phyloP scores from a whole-genome alignment of 345 rosid genomes.

The Boechera stricta region DNA sequence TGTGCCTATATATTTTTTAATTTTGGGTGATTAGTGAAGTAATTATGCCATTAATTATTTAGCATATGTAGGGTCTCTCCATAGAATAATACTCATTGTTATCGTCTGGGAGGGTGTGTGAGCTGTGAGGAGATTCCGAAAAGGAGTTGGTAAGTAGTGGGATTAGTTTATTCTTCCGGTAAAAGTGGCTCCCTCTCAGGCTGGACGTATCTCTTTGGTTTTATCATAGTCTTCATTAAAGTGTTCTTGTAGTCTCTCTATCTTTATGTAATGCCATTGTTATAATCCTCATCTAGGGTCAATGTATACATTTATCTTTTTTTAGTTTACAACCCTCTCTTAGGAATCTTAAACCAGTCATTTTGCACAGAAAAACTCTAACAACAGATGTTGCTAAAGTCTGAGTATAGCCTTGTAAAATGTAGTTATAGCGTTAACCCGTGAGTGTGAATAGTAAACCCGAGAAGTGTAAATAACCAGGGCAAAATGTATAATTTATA shows the following conservation, averaged over 20 bases:
- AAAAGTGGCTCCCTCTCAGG: neutral
- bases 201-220: neutral
- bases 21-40: neutral
- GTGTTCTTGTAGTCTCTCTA: neutral
- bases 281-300: too few species aligned
- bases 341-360: too few species aligned
- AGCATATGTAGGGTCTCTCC: neutral
- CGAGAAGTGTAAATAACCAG: too few species aligned
- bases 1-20: neutral
- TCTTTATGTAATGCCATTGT: neutral
- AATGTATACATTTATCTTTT: too few species aligned
- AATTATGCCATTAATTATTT: neutral
- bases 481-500: neutral
- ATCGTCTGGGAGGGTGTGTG: neutral
- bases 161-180: neutral
- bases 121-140: neutral
- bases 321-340: too few species aligned
- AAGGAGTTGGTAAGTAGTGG: conserved; percentile 5
- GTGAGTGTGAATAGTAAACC: too few species aligned
- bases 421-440: too few species aligned
- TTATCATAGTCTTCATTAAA: neutral
- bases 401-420: too few species aligned
- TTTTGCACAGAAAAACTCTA: too few species aligned
- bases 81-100: neutral
- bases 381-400: too few species aligned